These are phyloP conservation scores for Claviceps cyperi DNA, from an alignment of 2,329 filamentous ascomycete species.

Conservation along the genomic window DNA sequence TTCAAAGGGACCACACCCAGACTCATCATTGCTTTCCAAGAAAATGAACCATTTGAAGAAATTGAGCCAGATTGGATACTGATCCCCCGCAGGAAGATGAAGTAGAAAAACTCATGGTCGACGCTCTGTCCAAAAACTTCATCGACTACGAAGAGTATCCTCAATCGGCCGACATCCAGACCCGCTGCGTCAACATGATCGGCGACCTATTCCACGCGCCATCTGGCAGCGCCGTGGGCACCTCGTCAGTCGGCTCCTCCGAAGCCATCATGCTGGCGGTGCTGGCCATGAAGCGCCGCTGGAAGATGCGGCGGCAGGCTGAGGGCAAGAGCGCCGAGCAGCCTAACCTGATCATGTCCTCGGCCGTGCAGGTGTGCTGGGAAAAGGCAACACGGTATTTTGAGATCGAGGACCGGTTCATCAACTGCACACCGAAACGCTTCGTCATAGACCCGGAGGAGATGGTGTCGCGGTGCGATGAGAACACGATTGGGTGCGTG, in stretches of 20 bases:
- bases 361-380: slow-evolving; percentile 94
- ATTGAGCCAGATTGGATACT: too few species aligned
- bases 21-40: too few species aligned
- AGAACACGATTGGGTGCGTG: slow-evolving; percentile 63
- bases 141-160: slow-evolving; percentile 82
- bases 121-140: slow-evolving; percentile 90
- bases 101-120: slow-evolving; percentile 45
- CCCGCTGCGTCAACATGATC: slow-evolving; percentile 85
- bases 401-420: slow-evolving; percentile 79
- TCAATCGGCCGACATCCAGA: slow-evolving; percentile 72
- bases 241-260: slow-evolving; percentile 76
- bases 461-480: slow-evolving; percentile 27
- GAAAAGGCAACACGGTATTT: slow-evolving; percentile 85
- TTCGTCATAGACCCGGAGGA: slow-evolving; percentile 50
- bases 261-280: slow-evolving; percentile 60
- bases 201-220: slow-evolving; percentile 78
- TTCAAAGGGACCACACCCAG: too few species aligned
- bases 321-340: slow-evolving; percentile 66
- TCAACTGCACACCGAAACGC: slow-evolving; percentile 46
- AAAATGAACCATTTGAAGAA: too few species aligned
- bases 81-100: slow-evolving; percentile 60
- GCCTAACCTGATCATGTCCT: slow-evolving; percentile 92
- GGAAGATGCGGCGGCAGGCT: slow-evolving; percentile 50
- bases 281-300: slow-evolving; percentile 23
- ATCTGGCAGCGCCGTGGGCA: slow-evolving; percentile 59